Conservation (phyloP, 768 basidiomycete genomes). For the Boletus reticuloceps region DNA sequence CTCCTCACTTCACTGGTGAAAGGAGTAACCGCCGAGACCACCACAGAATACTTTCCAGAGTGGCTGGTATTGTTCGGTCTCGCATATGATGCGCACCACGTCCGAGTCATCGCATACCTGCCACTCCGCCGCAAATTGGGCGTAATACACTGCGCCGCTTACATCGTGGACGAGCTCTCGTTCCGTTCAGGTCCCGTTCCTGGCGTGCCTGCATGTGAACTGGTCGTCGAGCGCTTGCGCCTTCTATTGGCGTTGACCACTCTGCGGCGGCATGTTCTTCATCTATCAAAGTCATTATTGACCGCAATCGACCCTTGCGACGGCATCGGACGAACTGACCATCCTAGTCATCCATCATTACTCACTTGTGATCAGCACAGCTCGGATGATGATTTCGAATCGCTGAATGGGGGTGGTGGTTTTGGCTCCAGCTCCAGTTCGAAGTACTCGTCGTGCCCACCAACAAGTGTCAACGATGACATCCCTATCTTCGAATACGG, state of each 20-base stretch:
- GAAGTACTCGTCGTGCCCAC: constrained; percentile 25
- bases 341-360: background rate
- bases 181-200: background rate
- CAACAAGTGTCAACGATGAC: constrained; percentile 9
- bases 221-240: constrained; percentile 16
- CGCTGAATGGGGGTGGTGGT: background rate
- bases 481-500: background rate
- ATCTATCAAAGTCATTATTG: constrained; percentile 16
- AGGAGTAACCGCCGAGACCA: background rate
- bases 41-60: constrained; percentile 16
- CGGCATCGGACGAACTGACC: background rate
- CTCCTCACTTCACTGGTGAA: constrained; percentile 10
- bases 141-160: constrained; percentile 7
- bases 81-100: constrained; percentile 12
- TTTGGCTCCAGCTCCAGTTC: constrained; percentile 12
- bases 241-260: constrained; percentile 16
- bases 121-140: constrained; percentile 10
- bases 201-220: constrained; percentile 4
- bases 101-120: constrained; percentile 22
- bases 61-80: constrained; percentile 28
- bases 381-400: background rate
- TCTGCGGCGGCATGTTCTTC: constrained; percentile 19
- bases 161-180: constrained; percentile 23
- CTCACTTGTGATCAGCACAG: background rate
- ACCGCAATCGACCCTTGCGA: background rate